Base-by-base conservation (phyloP, 148 eudicot species). In the Rhododendron vialii region DNA sequence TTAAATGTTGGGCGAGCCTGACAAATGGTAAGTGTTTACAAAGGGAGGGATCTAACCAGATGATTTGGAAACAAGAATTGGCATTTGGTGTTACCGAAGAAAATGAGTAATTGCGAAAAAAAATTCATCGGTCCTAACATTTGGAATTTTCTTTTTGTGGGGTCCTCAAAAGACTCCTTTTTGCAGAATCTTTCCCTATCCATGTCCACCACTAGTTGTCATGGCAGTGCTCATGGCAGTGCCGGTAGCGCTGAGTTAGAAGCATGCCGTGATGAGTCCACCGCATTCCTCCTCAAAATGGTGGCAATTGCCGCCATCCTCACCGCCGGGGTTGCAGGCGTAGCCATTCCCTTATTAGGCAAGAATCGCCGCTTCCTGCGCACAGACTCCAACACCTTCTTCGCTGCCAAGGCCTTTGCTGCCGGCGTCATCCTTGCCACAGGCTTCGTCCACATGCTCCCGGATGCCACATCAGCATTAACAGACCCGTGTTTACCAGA, bases 371-470 rank as follows among this genome's bases (percentile, higher is more conserved):
- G 93, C 11, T 92, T 92, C 84, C 91, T 92, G 41, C 81, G 88
- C 11, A 90, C 93, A 0, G 95, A 94, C 82, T 90, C 95, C 73
- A 94, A 94, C 83, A 71, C 86, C 51, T 94, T 92, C 85, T 88
- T 92, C 15, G 87, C 89, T 0, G 93, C 94, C 81, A 94, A 94
- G 83, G 96, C 96, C 83, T 94, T 94, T 76, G 96, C 96, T 3
- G 96, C 92, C 0, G 96, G 96, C 9, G 96, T 94, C 7, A 94
- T 94, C 79, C 94, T 94, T 1, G 93, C 96, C 24, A 94, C 96
- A 1, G 99, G 98, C 10, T 95, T 97, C 61, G 99, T 97, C 51
- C 99, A 97, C 90, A 97, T 97, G 95, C 65, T 97, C 14, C 96
- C 99, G 4, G 99, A 94, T 65, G 99, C 93, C 80, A 87, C 94